Percentiles rank a stretch among this genome's conserved stretches.
Evolutionary conservation across 2,329 filamentous ascomycete species (phyloP).

Genomic region (Huntiella abstrusa): DNA sequence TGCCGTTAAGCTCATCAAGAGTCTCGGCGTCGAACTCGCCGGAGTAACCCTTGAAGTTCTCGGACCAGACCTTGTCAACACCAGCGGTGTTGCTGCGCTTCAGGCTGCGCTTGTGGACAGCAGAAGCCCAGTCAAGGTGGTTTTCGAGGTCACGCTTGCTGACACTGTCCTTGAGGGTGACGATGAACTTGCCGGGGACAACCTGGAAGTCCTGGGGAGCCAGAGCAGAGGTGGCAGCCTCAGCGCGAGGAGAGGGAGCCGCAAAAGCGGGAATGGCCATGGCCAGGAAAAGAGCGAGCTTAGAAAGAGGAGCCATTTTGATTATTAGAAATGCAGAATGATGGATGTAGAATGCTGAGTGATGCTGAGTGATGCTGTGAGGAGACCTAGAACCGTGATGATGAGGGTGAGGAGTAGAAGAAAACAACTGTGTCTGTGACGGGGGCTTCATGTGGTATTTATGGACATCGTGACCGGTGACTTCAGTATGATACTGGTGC

Average conservation of each 20-base stretch:
- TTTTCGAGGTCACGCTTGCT: slow-evolving; percentile 17
- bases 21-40: slow-evolving; percentile 24
- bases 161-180: slow-evolving; percentile 24
- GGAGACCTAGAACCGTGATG: neutral
- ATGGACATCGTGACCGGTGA: no score
- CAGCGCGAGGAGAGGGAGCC: slow-evolving; percentile 4
- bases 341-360: neutral
- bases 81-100: slow-evolving; percentile 18
- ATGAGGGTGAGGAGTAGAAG: neutral
- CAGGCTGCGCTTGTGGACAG: slow-evolving; percentile 18
- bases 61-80: slow-evolving; percentile 18
- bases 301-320: slow-evolving; percentile 8
- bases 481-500: no score
- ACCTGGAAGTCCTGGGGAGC: slow-evolving; percentile 1
- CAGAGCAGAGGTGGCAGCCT: neutral
- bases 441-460: no score
- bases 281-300: slow-evolving; percentile 1
- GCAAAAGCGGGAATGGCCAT: slow-evolving; percentile 4
- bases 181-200: slow-evolving; percentile 24
- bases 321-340: no score
- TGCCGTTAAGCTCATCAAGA: slow-evolving; percentile 21
- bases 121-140: slow-evolving; percentile 19
- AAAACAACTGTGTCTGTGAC: no score
- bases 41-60: slow-evolving; percentile 21
- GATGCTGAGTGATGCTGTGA: neutral